Conservation (phyloP, 495 filamentous ascomycete genomes). For the Aspergillus kassunensis region DNA sequence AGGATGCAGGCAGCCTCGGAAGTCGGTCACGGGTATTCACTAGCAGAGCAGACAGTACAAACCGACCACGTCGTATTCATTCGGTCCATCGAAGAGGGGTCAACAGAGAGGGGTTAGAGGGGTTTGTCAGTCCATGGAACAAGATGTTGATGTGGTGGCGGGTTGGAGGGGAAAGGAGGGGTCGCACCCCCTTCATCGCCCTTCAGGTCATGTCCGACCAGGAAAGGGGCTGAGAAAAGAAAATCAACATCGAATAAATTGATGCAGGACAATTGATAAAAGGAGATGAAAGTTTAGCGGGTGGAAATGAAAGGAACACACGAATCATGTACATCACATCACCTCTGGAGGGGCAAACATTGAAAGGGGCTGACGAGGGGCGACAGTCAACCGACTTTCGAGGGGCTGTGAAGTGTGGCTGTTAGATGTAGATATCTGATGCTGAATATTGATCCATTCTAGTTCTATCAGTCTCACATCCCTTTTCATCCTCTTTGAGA, state of each 20-base stretch:
- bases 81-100: constrained; percentile 18
- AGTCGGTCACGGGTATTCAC: constrained; percentile 3
- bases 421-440: too few species aligned
- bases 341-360: constrained; percentile 25
- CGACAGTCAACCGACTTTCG: neutral
- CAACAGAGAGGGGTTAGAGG: constrained; percentile 18
- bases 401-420: neutral
- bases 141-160: constrained; percentile 10
- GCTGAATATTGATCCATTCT: too few species aligned
- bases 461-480: too few species aligned
- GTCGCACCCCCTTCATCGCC: neutral
- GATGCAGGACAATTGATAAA: constrained; percentile 12
- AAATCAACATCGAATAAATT: constrained; percentile 4
- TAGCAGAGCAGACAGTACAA: neutral
- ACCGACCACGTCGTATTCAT: constrained; percentile 3
- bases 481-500: neutral
- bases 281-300: constrained; percentile 5
- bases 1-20: constrained; percentile 9
- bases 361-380: constrained; percentile 24
- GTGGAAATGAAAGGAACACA: constrained; percentile 26
- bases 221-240: constrained; percentile 11
- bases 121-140: constrained; percentile 1
- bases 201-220: neutral
- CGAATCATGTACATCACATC: constrained; percentile 17
- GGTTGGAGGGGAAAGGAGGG: constrained; percentile 14